A percentile compares a stretch with the other conserved stretches of the same genome.
These are phyloP conservation scores for Ustilago loliicola DNA, from an alignment of 1,284 basidiomycete species.

Conservation along the genomic window DNA sequence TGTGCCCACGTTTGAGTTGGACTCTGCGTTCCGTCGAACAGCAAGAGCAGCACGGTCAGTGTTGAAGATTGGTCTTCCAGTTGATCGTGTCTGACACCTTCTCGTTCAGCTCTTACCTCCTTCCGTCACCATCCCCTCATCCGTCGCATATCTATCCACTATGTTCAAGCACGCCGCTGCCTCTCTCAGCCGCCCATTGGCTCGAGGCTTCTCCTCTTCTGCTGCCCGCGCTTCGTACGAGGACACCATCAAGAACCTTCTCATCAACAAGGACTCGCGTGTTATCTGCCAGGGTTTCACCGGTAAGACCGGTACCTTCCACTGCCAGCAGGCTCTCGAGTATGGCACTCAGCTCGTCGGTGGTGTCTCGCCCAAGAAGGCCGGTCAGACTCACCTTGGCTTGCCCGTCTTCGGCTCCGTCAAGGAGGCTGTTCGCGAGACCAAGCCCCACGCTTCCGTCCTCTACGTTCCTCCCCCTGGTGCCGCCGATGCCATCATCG, in stretches of 20 bases:
- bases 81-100: not conserved
- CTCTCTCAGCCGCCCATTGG: slow-evolving; percentile 37
- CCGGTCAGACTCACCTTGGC: slow-evolving; percentile 93
- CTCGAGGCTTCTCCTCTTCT: slow-evolving; percentile 54
- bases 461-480: slow-evolving; percentile 69
- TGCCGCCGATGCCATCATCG: slow-evolving; percentile 69
- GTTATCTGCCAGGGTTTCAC: slow-evolving; percentile 71
- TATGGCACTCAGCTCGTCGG: slow-evolving; percentile 98
- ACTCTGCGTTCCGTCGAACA: slow-evolving; percentile 8
- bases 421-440: slow-evolving; percentile 76
- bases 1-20: not conserved
- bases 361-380: slow-evolving; percentile 97
- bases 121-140: slow-evolving; percentile 17
- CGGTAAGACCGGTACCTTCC: slow-evolving; percentile 99
- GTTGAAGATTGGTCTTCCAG: not conserved
- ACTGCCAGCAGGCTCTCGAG: slow-evolving; percentile 90
- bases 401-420: slow-evolving; percentile 95
- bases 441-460: slow-evolving; percentile 67
- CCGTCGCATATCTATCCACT: slow-evolving; percentile 10
- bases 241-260: slow-evolving; percentile 90
- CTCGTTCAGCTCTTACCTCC: slow-evolving; percentile 2
- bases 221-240: slow-evolving; percentile 75
- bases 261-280: slow-evolving; percentile 89
- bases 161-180: slow-evolving; percentile 51
- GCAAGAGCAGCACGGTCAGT: not conserved